Percentiles rank a stretch among this genome's conserved stretches.
Conservation (phyloP, 768 basidiomycete genomes). For the Podaxis sp. region DNA sequence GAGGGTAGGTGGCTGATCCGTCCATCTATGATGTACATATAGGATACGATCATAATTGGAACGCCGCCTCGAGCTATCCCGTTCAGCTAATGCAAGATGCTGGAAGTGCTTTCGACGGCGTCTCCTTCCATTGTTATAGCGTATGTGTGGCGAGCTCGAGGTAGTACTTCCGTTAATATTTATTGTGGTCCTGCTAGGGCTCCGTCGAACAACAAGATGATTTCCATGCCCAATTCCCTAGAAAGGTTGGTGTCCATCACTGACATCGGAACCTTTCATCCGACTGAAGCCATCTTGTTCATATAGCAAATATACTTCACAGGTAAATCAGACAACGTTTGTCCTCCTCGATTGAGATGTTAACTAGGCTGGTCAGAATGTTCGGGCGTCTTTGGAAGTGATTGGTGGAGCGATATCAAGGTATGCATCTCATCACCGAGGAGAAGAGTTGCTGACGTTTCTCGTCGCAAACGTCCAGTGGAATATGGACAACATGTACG, state of each 20-base stretch:
- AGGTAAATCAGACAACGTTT: slow-evolving; percentile 21
- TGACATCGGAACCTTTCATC: neutral
- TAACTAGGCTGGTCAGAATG: slow-evolving; percentile 44
- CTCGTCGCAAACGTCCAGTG: slow-evolving; percentile 37
- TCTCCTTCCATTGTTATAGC: slow-evolving; percentile 69
- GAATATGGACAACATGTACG: slow-evolving; percentile 65
- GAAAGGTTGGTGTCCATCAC: slow-evolving; percentile 37
- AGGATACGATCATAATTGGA: slow-evolving; percentile 68
- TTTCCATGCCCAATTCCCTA: slow-evolving; percentile 53
- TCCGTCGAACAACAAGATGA: slow-evolving; percentile 46
- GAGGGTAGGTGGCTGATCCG: neutral
- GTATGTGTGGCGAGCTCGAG: slow-evolving; percentile 19
- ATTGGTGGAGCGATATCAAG: slow-evolving; percentile 81
- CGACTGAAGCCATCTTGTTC: slow-evolving; percentile 5
- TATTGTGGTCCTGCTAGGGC: slow-evolving; percentile 29
- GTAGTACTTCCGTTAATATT: neutral
- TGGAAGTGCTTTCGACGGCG: slow-evolving; percentile 55
- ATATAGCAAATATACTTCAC: slow-evolving; percentile 48
- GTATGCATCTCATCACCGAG: slow-evolving; percentile 28
- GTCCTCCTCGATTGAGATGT: neutral
- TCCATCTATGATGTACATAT: slow-evolving; percentile 4
- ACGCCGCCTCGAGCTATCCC: slow-evolving; percentile 56
- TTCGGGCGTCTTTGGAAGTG: slow-evolving; percentile 54
- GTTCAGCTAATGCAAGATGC: slow-evolving; percentile 60
- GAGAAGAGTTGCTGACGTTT: neutral